Percentiles rank a stretch among this genome's conserved stretches.
These are phyloP conservation scores for Zalaria obscura DNA, from an alignment of 2,329 filamentous ascomycete genomes.

Conservation along the genomic window DNA sequence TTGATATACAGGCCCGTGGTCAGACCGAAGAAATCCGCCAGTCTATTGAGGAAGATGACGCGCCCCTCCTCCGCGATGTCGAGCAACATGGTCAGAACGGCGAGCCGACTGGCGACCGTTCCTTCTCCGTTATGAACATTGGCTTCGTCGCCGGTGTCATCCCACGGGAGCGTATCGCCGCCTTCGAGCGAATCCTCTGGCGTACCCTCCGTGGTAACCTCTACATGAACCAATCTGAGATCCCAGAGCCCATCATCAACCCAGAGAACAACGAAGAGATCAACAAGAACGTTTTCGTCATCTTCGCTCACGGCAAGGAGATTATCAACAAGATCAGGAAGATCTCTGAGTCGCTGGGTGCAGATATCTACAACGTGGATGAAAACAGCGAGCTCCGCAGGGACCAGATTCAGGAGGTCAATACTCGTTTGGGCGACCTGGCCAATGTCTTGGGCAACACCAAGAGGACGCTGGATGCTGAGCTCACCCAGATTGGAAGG, in stretches of 20 bases:
- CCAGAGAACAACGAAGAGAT: slow-evolving; percentile 83
- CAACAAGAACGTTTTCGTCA: slow-evolving; percentile 97
- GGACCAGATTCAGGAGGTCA: slow-evolving; percentile 96
- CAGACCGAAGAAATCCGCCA: slow-evolving; percentile 94
- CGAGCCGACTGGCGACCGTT: slow-evolving; percentile 54
- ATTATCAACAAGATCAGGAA: slow-evolving; percentile 98
- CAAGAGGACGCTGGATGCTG: slow-evolving; percentile 81
- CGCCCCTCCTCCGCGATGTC: slow-evolving; percentile 81
- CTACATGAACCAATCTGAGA: slow-evolving; percentile 99
- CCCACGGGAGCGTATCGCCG: slow-evolving; percentile 76
- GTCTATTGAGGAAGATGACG: slow-evolving; percentile 81
- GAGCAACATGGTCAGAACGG: slow-evolving; percentile 67
- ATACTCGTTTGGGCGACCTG: slow-evolving; percentile 79
- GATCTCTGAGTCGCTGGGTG: slow-evolving; percentile 94
- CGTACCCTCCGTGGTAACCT: slow-evolving; percentile 91
- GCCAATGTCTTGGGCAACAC: slow-evolving; percentile 90
- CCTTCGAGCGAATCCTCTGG: slow-evolving; percentile 97
- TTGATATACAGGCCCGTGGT: slow-evolving; percentile 53
- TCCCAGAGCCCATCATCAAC: slow-evolving; percentile 82
- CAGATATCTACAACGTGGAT: slow-evolving; percentile 90
- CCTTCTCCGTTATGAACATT: slow-evolving; percentile 97
- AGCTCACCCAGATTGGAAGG: slow-evolving; percentile 84
- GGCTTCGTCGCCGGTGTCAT: slow-evolving; percentile 97
- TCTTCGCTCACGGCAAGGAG: slow-evolving; percentile 96
- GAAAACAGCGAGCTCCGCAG: slow-evolving; percentile 92